Conservation (phyloP, 2,329 filamentous ascomycete species). For the Aspergillus chevalieri region DNA sequence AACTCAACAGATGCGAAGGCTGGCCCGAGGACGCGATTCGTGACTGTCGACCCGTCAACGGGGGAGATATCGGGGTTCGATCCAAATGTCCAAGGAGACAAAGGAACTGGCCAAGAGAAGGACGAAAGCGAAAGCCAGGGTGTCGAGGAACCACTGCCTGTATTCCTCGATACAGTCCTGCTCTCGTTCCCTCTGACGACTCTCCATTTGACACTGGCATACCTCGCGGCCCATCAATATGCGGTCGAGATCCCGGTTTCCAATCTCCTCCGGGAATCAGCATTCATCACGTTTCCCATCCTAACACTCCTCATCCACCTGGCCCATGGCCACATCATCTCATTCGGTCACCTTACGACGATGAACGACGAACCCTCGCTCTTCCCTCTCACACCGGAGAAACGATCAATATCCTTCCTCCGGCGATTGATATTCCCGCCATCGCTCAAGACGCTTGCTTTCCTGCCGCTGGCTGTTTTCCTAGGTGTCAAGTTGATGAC, state of each 20-base stretch:
- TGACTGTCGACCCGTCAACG: slow-evolving; percentile 26
- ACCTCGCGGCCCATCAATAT: slow-evolving; percentile 44
- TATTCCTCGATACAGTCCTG: slow-evolving; percentile 39
- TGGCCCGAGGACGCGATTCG: slow-evolving; percentile 19
- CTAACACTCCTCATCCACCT: slow-evolving; percentile 41
- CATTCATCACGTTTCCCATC: slow-evolving; percentile 36
- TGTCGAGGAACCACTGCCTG: slow-evolving; percentile 24
- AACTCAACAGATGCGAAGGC: not conserved
- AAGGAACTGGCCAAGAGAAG: not conserved
- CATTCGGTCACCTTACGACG: slow-evolving; percentile 15
- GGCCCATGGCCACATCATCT: slow-evolving; percentile 39
- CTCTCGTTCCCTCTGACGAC: slow-evolving; percentile 38
- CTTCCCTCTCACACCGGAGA: slow-evolving; percentile 21
- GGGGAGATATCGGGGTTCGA: not conserved
- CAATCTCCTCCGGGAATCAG: slow-evolving; percentile 30
- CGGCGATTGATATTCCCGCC: slow-evolving; percentile 29
- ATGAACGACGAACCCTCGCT: slow-evolving; percentile 12
- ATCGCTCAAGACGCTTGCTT: slow-evolving; percentile 25
- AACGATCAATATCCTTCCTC: slow-evolving; percentile 21
- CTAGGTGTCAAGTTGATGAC: slow-evolving; percentile 73
- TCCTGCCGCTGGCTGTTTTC: slow-evolving; percentile 27
- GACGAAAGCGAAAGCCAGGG: slow-evolving; percentile 9
- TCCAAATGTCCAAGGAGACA: not conserved
- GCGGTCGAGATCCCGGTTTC: slow-evolving; percentile 31
- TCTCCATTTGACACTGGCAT: slow-evolving; percentile 41